Percentiles rank a stretch among this genome's conserved stretches.
phyloP scores from a whole-genome alignment of 208 protist genomes.

The Jaenimonas drosophilae region DNA sequence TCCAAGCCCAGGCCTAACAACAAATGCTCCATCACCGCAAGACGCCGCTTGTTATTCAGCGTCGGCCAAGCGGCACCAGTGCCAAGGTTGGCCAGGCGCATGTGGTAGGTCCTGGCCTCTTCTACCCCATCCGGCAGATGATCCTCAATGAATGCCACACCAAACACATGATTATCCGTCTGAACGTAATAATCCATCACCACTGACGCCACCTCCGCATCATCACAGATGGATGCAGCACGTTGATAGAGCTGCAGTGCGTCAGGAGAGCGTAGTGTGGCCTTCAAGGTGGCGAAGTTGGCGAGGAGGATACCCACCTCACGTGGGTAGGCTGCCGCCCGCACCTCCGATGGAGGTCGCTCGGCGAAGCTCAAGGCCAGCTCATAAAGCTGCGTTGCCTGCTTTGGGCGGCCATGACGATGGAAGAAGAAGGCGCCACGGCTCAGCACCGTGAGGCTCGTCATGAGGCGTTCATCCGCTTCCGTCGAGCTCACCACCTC shows the following conservation, averaged over 20 bases:
- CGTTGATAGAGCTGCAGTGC: conserved; percentile 46
- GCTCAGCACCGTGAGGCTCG: conserved; percentile 60
- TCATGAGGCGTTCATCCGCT: no score
- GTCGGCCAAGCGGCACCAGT: conserved; percentile 33
- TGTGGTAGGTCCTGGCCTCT: conserved; percentile 15
- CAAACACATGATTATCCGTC: conserved; percentile 44
- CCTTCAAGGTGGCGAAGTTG: conserved; percentile 66
- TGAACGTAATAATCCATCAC: conserved; percentile 60
- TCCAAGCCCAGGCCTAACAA: conserved; percentile 23
- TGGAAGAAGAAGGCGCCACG: conserved; percentile 79
- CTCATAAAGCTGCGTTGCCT: conserved; percentile 64
- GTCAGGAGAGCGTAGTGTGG: conserved; percentile 8
- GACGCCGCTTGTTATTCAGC: conserved; percentile 14
- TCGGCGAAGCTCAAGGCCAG: conserved; percentile 34
- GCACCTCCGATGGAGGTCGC: no score
- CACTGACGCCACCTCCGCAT: conserved; percentile 39
- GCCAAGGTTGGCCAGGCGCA: conserved; percentile 27
- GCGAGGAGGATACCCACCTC: conserved; percentile 61
- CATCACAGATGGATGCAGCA: no score
- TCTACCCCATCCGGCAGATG: conserved; percentile 6
- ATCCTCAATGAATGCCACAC: conserved; percentile 36
- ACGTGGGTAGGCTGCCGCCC: conserved; percentile 18
- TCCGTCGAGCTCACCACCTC: no score
- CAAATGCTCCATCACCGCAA: conserved; percentile 51
- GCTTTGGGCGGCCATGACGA: conserved; percentile 37